phyloP scores from a whole-genome alignment of 176 grass and related monocot species.

The Triticum dicoccoides region DNA sequence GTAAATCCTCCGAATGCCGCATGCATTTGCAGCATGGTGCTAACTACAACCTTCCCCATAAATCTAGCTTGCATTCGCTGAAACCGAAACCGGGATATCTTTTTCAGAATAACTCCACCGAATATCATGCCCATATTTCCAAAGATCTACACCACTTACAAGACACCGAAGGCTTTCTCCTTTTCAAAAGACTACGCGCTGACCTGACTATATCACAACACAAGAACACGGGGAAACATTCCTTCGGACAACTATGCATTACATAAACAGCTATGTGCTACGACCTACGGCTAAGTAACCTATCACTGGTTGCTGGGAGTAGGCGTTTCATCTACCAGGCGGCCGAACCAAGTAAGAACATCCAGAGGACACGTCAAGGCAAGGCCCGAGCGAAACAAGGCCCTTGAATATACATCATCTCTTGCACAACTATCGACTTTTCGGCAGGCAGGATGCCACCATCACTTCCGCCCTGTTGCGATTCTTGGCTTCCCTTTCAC shows the following conservation, averaged over 20 bases:
- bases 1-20: too few species aligned
- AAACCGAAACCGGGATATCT: not conserved
- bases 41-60: too few species aligned
- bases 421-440: not conserved
- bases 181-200: not conserved
- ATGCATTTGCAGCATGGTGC: too few species aligned
- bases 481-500: constrained; percentile 89
- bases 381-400: not conserved
- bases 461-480: constrained; percentile 57
- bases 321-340: constrained; percentile 17
- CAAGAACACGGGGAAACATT: not conserved
- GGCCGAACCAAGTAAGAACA: not conserved
- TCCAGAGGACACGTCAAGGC: not conserved
- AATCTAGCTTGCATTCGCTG: too few species aligned
- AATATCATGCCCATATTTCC: not conserved
- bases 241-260: not conserved
- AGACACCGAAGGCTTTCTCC: too few species aligned
- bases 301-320: constrained; percentile 12
- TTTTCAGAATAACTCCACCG: not conserved
- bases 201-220: constrained; percentile 1
- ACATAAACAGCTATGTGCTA: not conserved
- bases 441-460: not conserved
- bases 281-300: not conserved
- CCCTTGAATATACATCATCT: constrained; percentile 21
- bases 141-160: not conserved